Base-by-base conservation (phyloP, 768 basidiomycete species). In the Termitomyces titanicus region DNA sequence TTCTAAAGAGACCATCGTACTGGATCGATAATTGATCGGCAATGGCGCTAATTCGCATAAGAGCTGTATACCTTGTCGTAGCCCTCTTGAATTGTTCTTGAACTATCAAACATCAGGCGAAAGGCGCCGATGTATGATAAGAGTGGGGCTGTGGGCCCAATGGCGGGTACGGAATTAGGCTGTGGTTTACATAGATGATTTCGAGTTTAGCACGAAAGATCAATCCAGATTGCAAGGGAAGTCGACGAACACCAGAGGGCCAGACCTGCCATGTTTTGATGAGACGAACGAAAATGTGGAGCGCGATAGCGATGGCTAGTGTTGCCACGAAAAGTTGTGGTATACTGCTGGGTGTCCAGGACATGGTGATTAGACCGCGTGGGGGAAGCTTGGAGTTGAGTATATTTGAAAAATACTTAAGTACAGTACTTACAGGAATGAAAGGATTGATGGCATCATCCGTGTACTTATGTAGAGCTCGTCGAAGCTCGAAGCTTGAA, bases 31-130 rank as follows among this genome's bases (percentile, higher is more conserved):
- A 4, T 25, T 25, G n/a, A 13, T 35, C 17, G 24, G 12, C 24
- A 10, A 2, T 27, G 20, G 15, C 20, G 33, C n/a, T 27, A 13
- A 6, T 25, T 40, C 1, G 9, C 3, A 29, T 29, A 27, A 35
- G 15, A 46, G 6, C 17, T n/a, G n/a, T n/a, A n/a, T 51, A 59
- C 58, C 46, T 59, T 59, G 15, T 59, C 58, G 15, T 56, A 59
- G 18, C 58, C 58, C 13, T 59, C 46, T 13, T 56, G 54, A 12
- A 59, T 56, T 6, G 50, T 51, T 10, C 20, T 43, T 9, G 58
- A 51, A 38, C 54, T 51, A 17, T 59, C 51, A 20, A 56, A 47
- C n/a, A 59, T 44, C 20, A 59, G 33, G 10, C 50, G 42, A 38
- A 55, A 33, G 2, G 58, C 58, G 7, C 54, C 58, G 3, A 51